Conservation (phyloP, 306 rosid species). For the Trichosanthes cucumerina region DNA sequence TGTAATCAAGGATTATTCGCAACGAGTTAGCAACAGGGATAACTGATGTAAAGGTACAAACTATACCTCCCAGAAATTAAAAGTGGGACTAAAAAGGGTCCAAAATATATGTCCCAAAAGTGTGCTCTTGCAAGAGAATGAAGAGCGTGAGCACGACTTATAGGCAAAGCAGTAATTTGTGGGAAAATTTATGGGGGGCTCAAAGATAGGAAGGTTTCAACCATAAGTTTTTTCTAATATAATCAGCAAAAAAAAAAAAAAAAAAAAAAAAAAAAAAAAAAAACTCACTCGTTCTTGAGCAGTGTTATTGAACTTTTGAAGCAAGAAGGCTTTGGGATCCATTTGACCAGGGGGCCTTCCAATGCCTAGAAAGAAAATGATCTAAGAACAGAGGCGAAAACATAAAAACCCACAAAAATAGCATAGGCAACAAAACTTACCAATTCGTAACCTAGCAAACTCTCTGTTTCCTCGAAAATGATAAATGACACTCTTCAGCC, state of each 20-base stretch:
- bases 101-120: neutral
- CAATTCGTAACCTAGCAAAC: slow-evolving; percentile 73
- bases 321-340: slow-evolving; percentile 98
- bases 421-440: slow-evolving; percentile 33
- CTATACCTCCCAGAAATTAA: neutral
- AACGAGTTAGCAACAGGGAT: neutral
- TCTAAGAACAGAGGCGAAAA: neutral
- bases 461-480: slow-evolving; percentile 73
- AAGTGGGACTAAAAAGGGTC: neutral
- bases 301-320: slow-evolving; percentile 60
- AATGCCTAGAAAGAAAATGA: slow-evolving; percentile 39
- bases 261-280: slow-evolving; percentile 9
- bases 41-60: neutral
- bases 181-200: too few species aligned
- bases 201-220: neutral
- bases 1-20: neutral
- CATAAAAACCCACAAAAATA: neutral
- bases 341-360: slow-evolving; percentile 95
- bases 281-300: slow-evolving; percentile 75
- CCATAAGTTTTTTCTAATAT: neutral
- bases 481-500: slow-evolving; percentile 76
- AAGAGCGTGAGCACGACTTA: neutral
- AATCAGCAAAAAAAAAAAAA: slow-evolving; percentile 7
- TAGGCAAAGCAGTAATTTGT: neutral
- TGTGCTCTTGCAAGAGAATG: neutral